phyloP scores from a whole-genome alignment of 202 grass and related monocot genomes.

The Digitaria exilis region DNA sequence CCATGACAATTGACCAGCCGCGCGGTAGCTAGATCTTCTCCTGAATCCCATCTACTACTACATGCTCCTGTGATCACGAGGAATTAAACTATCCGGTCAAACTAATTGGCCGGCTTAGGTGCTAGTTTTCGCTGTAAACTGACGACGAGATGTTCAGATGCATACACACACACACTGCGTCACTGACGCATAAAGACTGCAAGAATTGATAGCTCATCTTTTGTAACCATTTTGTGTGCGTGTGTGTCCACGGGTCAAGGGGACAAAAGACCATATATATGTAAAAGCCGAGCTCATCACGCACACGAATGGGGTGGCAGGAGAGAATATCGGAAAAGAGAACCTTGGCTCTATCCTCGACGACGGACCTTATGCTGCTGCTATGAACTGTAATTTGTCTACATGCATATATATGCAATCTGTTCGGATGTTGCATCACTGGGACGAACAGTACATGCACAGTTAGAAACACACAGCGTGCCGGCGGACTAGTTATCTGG shows the following conservation, averaged over 20 bases:
- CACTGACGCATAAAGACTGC: neutral
- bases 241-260: neutral
- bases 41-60: neutral
- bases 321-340: slow-evolving; percentile 71
- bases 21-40: slow-evolving; percentile 5
- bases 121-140: slow-evolving; percentile 14
- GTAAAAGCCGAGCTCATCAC: slow-evolving; percentile 9
- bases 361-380: neutral
- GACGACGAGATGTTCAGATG: slow-evolving; percentile 29
- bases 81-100: slow-evolving; percentile 36
- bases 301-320: slow-evolving; percentile 36
- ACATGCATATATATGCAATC: neutral
- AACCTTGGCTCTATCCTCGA: slow-evolving; percentile 53
- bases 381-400: slow-evolving; percentile 49
- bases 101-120: slow-evolving; percentile 38
- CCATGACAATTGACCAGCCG: slow-evolving; percentile 49
- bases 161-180: slow-evolving; percentile 22
- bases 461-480: neutral
- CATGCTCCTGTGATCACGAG: neutral
- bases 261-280: slow-evolving; percentile 35
- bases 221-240: neutral
- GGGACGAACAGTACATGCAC: neutral
- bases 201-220: neutral
- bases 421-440: neutral
- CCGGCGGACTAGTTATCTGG: neutral